phyloP scores from a whole-genome alignment of 2,329 filamentous ascomycete genomes.

The Fusarium pseudograminearum region DNA sequence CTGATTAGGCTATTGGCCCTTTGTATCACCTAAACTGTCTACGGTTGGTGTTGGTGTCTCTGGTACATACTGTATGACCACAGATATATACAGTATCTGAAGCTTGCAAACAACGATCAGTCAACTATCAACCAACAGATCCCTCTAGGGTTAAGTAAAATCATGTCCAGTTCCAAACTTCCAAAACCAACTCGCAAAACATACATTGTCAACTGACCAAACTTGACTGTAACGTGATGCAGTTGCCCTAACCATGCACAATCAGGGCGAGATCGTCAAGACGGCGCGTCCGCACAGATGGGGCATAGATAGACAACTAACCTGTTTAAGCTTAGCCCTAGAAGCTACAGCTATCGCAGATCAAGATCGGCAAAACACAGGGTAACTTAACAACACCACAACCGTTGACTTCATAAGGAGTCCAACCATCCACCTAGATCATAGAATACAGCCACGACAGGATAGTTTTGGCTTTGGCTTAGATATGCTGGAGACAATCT shows the following conservation, averaged over 20 bases:
- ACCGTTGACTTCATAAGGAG: not conserved
- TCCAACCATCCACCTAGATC: too few species aligned
- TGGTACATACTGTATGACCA: not conserved
- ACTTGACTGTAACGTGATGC: conserved; percentile 34
- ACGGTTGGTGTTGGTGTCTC: not conserved
- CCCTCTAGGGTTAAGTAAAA: not conserved
- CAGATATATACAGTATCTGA: not conserved
- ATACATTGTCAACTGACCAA: conserved; percentile 1
- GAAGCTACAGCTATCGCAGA: conserved; percentile 2
- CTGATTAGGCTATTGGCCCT: conserved; percentile 25
- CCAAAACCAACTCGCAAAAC: not conserved
- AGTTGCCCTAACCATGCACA: conserved; percentile 43
- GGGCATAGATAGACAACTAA: conserved; percentile 38
- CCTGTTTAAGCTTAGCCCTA: conserved; percentile 22
- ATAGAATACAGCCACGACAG: too few species aligned
- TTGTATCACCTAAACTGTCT: conserved; percentile 7
- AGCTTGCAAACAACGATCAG: not conserved
- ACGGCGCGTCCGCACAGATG: conserved; percentile 43
- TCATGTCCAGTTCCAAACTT: not conserved
- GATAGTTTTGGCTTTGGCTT: not conserved
- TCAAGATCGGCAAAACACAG: conserved; percentile 12
- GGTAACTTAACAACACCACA: conserved; percentile 1
- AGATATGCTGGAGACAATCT: too few species aligned
- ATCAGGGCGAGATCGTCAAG: conserved; percentile 46
- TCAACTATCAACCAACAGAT: not conserved